Evolutionary conservation across 192 early-diverging fungal genomes (phyloP), one percentile per base, ranked within the genome.

Genomic region (Rhizophagus sp.): DNA sequence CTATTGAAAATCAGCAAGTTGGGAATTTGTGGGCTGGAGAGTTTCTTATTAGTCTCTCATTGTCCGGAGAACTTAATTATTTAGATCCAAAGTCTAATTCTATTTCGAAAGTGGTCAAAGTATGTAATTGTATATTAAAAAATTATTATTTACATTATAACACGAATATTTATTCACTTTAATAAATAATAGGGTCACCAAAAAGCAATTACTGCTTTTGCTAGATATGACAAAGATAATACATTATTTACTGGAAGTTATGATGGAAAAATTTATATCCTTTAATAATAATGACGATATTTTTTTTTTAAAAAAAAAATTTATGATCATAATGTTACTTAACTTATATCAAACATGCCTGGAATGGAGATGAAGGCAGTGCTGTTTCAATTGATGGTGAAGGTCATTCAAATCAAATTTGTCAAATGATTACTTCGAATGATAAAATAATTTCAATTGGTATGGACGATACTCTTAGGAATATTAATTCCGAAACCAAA

Each of bases 11-110:
- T 75, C 97, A 98, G 83, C 98, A 99, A 86, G 93, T 99, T 27
- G 98, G 98, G 69, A 94, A 93, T 76, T 82, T 97, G 80, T 98
- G 97, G 97, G 89, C 90, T 39, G 94, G 92, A 50, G 83, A 90
- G 68, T 80, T 90, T 72, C 79, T 98, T 8, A 71, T 99, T 63
- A 91, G 92, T 67, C 83, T 95, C 34, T 96, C 96, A 15, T 85
- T 97, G 22, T 93, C 89, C 19, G 98, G 98, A 36, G 90, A 95
- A 76, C 84, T 99, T 74, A 96, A 96, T 86, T 96, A 94, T 70
- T 84, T 99, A 49, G 92, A 94, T 75, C 83, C 85, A 34, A 84
- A 83, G 63, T 81, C 83, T 34, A 87, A 88, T 75, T 85, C 84
- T 30, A 74, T 87, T 8, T 83, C 89, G 27, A 88, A 89, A 47